Percentiles rank a stretch among this genome's conserved stretches.
Evolutionary conservation across 2,329 filamentous ascomycete species (phyloP).

Genomic region (Hymenoscyphus scutula): DNA sequence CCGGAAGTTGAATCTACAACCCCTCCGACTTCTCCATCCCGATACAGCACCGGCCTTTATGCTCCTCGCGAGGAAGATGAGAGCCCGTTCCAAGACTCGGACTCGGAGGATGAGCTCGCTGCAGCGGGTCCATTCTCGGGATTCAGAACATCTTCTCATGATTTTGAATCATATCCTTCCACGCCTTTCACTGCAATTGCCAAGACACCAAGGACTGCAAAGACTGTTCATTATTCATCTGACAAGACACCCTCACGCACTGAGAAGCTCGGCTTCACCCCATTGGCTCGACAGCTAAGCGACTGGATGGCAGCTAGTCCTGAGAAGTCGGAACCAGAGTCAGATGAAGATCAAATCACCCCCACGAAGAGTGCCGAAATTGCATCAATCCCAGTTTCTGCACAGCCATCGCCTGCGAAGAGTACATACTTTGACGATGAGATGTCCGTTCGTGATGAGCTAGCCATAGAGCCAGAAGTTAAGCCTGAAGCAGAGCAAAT

Average conservation of each 20-base stretch:
- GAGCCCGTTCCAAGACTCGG: constrained; percentile 45
- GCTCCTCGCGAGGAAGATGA: constrained; percentile 49
- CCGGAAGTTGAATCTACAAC: constrained; percentile 23
- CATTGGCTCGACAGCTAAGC: constrained; percentile 58
- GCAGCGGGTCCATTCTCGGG: constrained; percentile 25
- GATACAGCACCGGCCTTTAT: constrained; percentile 34
- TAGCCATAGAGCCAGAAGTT: constrained; percentile 24
- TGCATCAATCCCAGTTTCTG: constrained; percentile 6
- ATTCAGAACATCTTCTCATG: constrained; percentile 34
- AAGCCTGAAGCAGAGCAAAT: constrained; percentile 37
- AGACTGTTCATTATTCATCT: constrained; percentile 8
- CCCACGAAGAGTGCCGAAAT: constrained; percentile 16
- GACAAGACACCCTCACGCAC: constrained; percentile 14
- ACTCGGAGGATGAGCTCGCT: constrained; percentile 54
- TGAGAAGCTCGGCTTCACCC: constrained; percentile 56
- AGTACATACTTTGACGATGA: constrained; percentile 61
- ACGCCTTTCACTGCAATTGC: constrained; percentile 40
- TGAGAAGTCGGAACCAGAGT: constrained; percentile 37
- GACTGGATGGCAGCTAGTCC: constrained; percentile 64
- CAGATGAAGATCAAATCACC: constrained; percentile 14
- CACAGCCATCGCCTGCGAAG: constrained; percentile 38
- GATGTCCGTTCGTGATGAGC: constrained; percentile 48
- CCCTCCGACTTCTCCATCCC: constrained; percentile 27
- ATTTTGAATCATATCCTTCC: constrained; percentile 36
- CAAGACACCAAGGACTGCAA: constrained; percentile 29